phyloP scores from a whole-genome alignment of 1,284 basidiomycete genomes.

The Marasmius sp. region DNA sequence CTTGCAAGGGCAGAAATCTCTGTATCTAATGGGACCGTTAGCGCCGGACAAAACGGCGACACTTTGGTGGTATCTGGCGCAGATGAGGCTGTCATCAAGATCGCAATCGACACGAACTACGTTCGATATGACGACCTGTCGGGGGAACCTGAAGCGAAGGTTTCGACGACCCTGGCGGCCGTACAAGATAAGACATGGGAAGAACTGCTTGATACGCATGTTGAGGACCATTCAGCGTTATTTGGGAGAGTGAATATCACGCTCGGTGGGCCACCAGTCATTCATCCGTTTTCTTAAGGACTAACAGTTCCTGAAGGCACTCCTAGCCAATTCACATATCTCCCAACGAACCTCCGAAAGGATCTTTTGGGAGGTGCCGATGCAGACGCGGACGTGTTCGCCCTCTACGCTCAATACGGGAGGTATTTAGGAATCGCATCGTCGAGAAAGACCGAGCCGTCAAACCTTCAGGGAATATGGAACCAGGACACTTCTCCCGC shows the following conservation, averaged over 20 bases:
- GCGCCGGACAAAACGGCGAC: background rate
- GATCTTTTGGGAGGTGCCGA: conserved; percentile 11
- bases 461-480: conserved; percentile 19
- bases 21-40: background rate
- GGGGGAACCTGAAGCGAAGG: conserved; percentile 12
- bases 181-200: conserved; percentile 10
- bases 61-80: conserved; percentile 7
- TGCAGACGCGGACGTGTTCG: conserved; percentile 14
- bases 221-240: conserved; percentile 11
- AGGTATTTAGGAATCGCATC: conserved; percentile 15
- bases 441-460: conserved; percentile 14
- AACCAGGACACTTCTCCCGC: conserved; percentile 14
- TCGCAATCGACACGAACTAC: conserved; percentile 17
- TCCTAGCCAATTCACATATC: conserved; percentile 8
- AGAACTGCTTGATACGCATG: conserved; percentile 11
- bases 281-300: no score
- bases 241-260: conserved; percentile 15
- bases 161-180: conserved; percentile 2
- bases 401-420: conserved; percentile 14
- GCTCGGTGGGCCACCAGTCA: conserved; percentile 1
- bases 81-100: conserved; percentile 12
- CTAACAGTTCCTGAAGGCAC: conserved; percentile 1
- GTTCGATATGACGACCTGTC: conserved; percentile 14
- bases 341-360: conserved; percentile 16
- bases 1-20: conserved; percentile 10